Evolutionary conservation across 2,329 filamentous ascomycete genomes (phyloP).

Genomic region (Colletotrichum euphorbiae): DNA sequence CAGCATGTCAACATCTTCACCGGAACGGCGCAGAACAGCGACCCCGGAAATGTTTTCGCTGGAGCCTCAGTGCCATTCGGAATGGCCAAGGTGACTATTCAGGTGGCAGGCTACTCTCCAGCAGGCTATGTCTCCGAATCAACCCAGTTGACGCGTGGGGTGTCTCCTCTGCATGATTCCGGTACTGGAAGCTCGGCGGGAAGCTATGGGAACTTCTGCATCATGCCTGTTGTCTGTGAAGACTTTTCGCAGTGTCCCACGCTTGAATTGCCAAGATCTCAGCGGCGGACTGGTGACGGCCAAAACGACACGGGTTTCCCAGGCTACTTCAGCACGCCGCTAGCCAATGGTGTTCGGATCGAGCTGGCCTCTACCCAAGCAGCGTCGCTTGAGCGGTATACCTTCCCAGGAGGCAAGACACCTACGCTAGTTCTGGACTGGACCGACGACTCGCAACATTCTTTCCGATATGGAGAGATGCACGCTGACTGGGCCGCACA

Average conservation of each 20-base stretch:
- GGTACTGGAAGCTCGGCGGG: constrained; percentile 22
- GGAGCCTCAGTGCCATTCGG: constrained; percentile 13
- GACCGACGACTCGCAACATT: constrained; percentile 1
- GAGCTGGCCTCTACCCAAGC: constrained; percentile 13
- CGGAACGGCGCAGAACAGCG: constrained; percentile 8
- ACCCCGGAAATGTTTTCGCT: constrained; percentile 13
- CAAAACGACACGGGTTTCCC: constrained; percentile 11
- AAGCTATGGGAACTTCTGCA: constrained; percentile 26
- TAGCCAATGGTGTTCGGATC: background rate
- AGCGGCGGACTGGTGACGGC: background rate
- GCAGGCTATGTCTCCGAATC: constrained; percentile 13
- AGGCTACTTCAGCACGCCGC: constrained; percentile 25
- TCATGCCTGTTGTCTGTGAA: constrained; percentile 20
- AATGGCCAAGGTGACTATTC: constrained; percentile 7
- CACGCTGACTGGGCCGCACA: background rate
- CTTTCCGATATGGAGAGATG: constrained; percentile 6
- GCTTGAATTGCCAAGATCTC: constrained; percentile 1
- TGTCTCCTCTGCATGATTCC: constrained; percentile 21
- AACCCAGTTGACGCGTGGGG: constrained; percentile 1
- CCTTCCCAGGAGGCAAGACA: background rate
- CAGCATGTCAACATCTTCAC: constrained; percentile 26
- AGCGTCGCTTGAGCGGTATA: constrained; percentile 8
- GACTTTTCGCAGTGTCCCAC: background rate
- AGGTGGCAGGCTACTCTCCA: constrained; percentile 5
- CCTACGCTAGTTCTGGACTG: constrained; percentile 16